Conservation (phyloP, 1,284 basidiomycete species). For the Anthracocystis setariae region DNA sequence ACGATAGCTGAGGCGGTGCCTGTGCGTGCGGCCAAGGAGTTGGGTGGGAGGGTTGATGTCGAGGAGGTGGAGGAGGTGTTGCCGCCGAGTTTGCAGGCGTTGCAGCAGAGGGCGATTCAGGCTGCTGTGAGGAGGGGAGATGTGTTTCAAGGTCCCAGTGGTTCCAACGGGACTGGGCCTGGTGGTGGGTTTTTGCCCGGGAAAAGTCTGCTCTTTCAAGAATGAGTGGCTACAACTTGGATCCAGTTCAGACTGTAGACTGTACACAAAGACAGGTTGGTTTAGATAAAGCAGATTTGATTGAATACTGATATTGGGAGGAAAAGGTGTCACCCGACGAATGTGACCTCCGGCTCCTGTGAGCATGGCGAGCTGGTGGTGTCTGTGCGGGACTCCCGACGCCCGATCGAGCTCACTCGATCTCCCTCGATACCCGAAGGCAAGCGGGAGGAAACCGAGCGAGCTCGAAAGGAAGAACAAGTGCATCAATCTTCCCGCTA, state of each 20-base stretch:
- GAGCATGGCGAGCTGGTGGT: constrained; percentile 33
- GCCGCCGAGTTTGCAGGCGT: constrained; percentile 40
- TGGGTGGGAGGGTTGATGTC: constrained; percentile 33
- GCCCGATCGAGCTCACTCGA: background rate
- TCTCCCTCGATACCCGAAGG: background rate
- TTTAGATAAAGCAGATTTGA: no score
- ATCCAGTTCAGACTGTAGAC: background rate
- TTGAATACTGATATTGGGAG: constrained; percentile 1
- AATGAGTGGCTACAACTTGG: constrained; percentile 8
- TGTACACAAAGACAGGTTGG: no score
- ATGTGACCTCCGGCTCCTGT: constrained; percentile 42
- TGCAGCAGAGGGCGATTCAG: constrained; percentile 23
- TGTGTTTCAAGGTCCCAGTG: constrained; percentile 14
- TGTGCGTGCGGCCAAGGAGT: constrained; percentile 35
- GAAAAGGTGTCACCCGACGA: constrained; percentile 38
- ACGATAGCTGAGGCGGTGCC: constrained; percentile 51
- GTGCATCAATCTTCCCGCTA: constrained; percentile 47
- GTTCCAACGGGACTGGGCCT: constrained; percentile 26
- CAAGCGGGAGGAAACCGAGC: background rate
- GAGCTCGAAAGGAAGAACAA: constrained; percentile 2
- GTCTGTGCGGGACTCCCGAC: constrained; percentile 43
- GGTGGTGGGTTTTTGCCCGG: constrained; percentile 43
- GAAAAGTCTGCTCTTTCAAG: constrained; percentile 46
- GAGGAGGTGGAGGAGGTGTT: constrained; percentile 48
- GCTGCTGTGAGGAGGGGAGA: constrained; percentile 25